Percentiles rank a stretch among this genome's conserved stretches.
These are phyloP conservation scores for Dothistroma septosporum DNA, from an alignment of 2,329 filamentous ascomycete genomes.

Conservation along the genomic window DNA sequence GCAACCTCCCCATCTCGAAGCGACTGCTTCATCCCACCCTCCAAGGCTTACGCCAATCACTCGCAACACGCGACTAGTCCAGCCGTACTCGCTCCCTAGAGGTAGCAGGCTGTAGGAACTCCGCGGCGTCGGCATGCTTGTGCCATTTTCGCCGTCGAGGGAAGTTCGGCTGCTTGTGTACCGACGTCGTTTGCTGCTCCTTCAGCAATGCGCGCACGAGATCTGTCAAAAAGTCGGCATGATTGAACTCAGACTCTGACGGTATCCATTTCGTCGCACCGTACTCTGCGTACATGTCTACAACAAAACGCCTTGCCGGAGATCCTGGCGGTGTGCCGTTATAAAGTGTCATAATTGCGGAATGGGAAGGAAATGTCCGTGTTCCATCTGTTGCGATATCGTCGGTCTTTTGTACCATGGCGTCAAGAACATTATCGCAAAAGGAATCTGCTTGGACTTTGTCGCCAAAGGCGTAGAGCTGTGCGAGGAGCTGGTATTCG, in stretches of 20 bases:
- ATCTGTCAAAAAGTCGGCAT: slow-evolving; percentile 22
- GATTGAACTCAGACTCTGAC: slow-evolving; percentile 16
- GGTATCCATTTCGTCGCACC: slow-evolving; percentile 24
- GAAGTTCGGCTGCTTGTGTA: slow-evolving; percentile 19
- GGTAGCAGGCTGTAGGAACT: slow-evolving; percentile 12
- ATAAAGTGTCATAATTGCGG: slow-evolving; percentile 21
- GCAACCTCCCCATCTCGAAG: background rate
- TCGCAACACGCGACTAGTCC: background rate
- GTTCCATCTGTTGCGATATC: slow-evolving; percentile 20
- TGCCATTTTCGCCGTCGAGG: slow-evolving; percentile 19
- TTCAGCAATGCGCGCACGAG: slow-evolving; percentile 17
- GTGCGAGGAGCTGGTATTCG: slow-evolving; percentile 18
- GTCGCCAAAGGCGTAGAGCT: slow-evolving; percentile 21
- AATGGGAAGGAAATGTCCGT: slow-evolving; percentile 18
- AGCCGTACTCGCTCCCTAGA: slow-evolving; percentile 6
- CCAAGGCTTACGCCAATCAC: background rate
- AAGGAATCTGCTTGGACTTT: slow-evolving; percentile 21
- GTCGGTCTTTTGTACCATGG: slow-evolving; percentile 21
- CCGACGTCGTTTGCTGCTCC: slow-evolving; percentile 6
- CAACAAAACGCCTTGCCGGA: slow-evolving; percentile 16
- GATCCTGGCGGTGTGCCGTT: slow-evolving; percentile 16
- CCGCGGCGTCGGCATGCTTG: slow-evolving; percentile 13
- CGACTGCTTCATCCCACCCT: background rate
- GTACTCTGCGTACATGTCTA: slow-evolving; percentile 23
- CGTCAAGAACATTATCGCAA: slow-evolving; percentile 20